Base-by-base conservation (phyloP, 805 yeast genomes). In the Torulaspora indica region DNA sequence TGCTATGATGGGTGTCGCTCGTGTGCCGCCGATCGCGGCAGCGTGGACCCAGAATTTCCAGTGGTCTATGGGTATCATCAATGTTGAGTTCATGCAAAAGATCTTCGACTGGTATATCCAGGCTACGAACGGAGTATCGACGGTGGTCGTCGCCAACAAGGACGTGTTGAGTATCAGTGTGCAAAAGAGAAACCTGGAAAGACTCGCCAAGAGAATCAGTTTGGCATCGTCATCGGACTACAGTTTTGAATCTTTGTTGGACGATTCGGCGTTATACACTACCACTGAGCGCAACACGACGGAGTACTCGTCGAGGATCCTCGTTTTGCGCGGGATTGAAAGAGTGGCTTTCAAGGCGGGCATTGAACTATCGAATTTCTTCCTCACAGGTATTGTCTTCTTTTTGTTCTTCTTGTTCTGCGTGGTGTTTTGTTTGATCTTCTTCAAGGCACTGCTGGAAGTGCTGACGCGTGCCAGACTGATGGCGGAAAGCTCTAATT, bases 41-140 rank as follows among this genome's bases (percentile, higher is more conserved):
- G 90, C 98, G 2, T 91, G 98, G 98, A 81, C 95, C 25, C 96
- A 91, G 67, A 93, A 91, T 70, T 93, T 93, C 72, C 81, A 79
- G 66, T 91, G 98, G 98, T 81, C 97, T 1, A 77, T 91, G 77
- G 98, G 98, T 37, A 82, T 91, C 52, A 85, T 93, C 56, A 75
- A 76, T 42, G 78, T 81, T 6, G 65, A 68, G 10, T 86, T 89
- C 58, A 83, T 91, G 78, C 96, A 90, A 64, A 64, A 72, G 34
- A 85, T 88, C 50, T 83, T 93, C 52, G 78, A 82, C 63, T 91
- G 98, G 98, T 91, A 91, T 64, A 82, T 91, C 41, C 96, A 91
- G 68, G 72, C 96, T 6, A 93, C 98, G 1, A 96, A 96, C 30
- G 98, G 98, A 45, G 63, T 75, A 0, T 80, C 95, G 1, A 82